Evolutionary conservation across 176 grass and related monocot species (phyloP), one percentile per base, ranked within the genome.

Genomic region (Oryza meridionalis): DNA sequence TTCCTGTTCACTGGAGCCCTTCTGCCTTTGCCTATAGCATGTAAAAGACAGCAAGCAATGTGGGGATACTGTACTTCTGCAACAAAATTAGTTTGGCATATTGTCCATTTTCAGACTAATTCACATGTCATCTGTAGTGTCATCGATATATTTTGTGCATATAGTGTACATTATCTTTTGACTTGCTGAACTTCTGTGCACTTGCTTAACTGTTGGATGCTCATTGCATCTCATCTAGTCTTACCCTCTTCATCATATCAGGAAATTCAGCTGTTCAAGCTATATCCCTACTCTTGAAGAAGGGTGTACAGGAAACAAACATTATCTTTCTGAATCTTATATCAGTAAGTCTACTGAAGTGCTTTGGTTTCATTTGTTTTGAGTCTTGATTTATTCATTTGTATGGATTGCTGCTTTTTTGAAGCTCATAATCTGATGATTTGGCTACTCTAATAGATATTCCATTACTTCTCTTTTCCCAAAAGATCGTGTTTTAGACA

Each of bases 321-420:
- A 93, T 95, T 76, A 96, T 96, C 72, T 96, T 96, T 63, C 94
- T 96, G 16, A 96, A 93, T 76, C 94, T 96, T 87, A 93, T 98
- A 78, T 98, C 92, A 82, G 95, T 98, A 91, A 84, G 92, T 88
- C 26, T 67, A 75, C 29, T 78, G 25, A 45, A 67, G 9, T 68
- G 59, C 40, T 12, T 46, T 77, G 2, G 43, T 40, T 68, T 75
- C 9, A 26, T 82, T 50, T 65, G 29, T 84, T 31, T 53, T 35
- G 45, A 35, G 35, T 47, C 64, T 10, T 29, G 1, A 7, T 77
- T 51, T 25, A 26, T 6, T 14, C 4, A 55, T 25, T 76, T 38
- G 32, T 32, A 4, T 77, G 33, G 76, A 16, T 5, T 65, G 32
- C 22, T 63, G 32, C 6, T 35, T 19, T 65, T 17, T n/a, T 29